phyloP scores from a whole-genome alignment of 495 filamentous ascomycete genomes.

The Aspergillus ostianus region DNA sequence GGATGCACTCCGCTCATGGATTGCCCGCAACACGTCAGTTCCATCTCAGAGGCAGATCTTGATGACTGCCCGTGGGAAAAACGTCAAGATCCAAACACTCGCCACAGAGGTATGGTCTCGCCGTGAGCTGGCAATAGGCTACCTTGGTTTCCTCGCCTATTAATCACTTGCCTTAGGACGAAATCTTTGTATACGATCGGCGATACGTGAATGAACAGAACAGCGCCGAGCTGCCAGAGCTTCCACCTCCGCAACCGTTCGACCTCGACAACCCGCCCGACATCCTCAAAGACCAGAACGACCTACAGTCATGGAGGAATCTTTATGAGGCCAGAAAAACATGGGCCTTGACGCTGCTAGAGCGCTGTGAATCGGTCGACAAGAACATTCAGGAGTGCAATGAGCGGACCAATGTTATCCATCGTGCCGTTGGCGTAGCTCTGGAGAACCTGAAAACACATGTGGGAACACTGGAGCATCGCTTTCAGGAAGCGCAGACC shows the following conservation, averaged over 20 bases:
- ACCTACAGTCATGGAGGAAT: constrained; percentile 77
- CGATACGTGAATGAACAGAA: constrained; percentile 51
- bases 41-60: constrained; percentile 70
- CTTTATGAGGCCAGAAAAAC: constrained; percentile 69
- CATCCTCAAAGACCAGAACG: constrained; percentile 66
- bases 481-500: constrained; percentile 65
- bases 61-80: constrained; percentile 78
- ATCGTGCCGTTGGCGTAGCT: constrained; percentile 70
- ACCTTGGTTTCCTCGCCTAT: background rate
- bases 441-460: constrained; percentile 79
- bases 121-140: background rate
- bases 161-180: constrained; percentile 51
- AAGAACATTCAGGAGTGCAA: constrained; percentile 51
- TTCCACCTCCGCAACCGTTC: constrained; percentile 59
- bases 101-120: constrained; percentile 63
- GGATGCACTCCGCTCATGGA: constrained; percentile 67
- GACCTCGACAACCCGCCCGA: constrained; percentile 63
- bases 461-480: constrained; percentile 69
- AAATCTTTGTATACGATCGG: constrained; percentile 85
- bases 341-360: constrained; percentile 72
- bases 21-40: constrained; percentile 64
- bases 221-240: constrained; percentile 50
- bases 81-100: constrained; percentile 72
- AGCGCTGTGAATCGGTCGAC: constrained; percentile 60
- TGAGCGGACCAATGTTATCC: constrained; percentile 67